Conservation (phyloP, 176 grass and related monocot species). For the sorghum (Sorghum bicolor) region Sorghum_bicolor_NCBIv3 NC_012871.2:69679001-69679500, state of each 20-base stretch:
- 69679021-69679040: constrained; percentile 98
- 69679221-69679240: not conserved
- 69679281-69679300: constrained; percentile 3
- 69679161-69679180: constrained; percentile 6
- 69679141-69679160: not conserved
- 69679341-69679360: not conserved
- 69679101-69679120: constrained; percentile 16
- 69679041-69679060: constrained; percentile 98
- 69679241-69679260: not conserved
- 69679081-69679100: constrained; percentile 46
- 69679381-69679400: not conserved
- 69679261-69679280: not conserved
- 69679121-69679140: constrained; percentile 18
- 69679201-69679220: not conserved
- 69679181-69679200: not conserved
- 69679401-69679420: no score
- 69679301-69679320: not conserved
- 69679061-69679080: constrained; percentile 84
- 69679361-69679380: not conserved
- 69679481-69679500: no score
- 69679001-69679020: constrained; percentile 87
- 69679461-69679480: no score
- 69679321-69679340: not conserved
- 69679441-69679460: no score
- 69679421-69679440: no score